Percentiles rank a stretch among this genome's conserved stretches.
phyloP scores from a whole-genome alignment of 2,329 filamentous ascomycete genomes.

The Aspergillus sp. region DNA sequence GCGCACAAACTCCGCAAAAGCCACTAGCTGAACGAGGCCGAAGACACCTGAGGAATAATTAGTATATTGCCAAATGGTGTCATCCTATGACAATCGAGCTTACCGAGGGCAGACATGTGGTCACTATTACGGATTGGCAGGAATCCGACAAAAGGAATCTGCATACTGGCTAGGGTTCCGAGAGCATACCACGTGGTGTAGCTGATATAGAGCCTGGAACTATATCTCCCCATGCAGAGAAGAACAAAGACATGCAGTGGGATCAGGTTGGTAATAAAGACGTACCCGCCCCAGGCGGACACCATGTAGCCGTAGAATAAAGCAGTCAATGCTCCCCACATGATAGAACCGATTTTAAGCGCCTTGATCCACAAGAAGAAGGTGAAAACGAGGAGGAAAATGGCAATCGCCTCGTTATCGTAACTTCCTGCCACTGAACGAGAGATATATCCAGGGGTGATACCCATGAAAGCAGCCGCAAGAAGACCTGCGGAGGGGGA shows the following conservation, averaged over 20 bases:
- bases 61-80: slow-evolving; percentile 12
- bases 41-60: slow-evolving; percentile 69
- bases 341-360: slow-evolving; percentile 90
- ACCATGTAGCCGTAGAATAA: slow-evolving; percentile 99
- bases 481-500: slow-evolving; percentile 92
- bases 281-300: slow-evolving; percentile 98
- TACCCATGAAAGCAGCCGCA: slow-evolving; percentile 95
- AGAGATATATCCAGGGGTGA: slow-evolving; percentile 95
- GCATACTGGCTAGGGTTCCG: slow-evolving; percentile 96
- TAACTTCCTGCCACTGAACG: slow-evolving; percentile 97
- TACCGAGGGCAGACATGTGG: slow-evolving; percentile 95
- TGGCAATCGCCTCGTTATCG: slow-evolving; percentile 99
- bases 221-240: slow-evolving; percentile 95
- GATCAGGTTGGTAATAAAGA: slow-evolving; percentile 97
- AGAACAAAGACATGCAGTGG: slow-evolving; percentile 92
- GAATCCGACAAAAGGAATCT: slow-evolving; percentile 98
- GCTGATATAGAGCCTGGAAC: slow-evolving; percentile 87
- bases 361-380: slow-evolving; percentile 99
- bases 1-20: slow-evolving; percentile 86
- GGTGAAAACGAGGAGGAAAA: slow-evolving; percentile 97
- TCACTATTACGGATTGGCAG: slow-evolving; percentile 94
- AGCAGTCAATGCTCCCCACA: slow-evolving; percentile 92
- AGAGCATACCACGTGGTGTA: slow-evolving; percentile 98
- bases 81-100: slow-evolving; percentile 27
- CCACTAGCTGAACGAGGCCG: slow-evolving; percentile 89